Conservation (phyloP, 441 rosid genomes). For the Syzygium syzygioides region DNA sequence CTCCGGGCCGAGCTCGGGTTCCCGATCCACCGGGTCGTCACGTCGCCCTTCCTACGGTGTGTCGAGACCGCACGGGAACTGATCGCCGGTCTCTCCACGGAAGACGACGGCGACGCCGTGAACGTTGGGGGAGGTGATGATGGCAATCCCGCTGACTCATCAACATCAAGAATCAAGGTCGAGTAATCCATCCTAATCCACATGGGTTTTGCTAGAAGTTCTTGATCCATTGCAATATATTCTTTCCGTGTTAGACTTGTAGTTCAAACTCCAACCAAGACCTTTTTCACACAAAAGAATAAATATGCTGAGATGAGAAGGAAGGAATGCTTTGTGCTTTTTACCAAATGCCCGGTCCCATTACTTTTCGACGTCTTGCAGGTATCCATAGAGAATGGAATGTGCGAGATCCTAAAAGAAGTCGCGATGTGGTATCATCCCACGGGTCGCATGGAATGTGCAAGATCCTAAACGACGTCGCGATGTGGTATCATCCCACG, state of each 20-base stretch:
- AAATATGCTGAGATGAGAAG: not conserved
- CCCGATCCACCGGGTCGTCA: constrained; percentile 3
- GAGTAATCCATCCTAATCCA: not conserved
- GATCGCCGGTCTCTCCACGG: constrained; percentile 3
- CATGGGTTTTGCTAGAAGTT: too few species aligned
- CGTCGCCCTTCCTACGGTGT: not conserved
- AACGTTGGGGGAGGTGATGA: not conserved
- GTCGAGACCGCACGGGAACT: not conserved
- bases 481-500: not conserved
- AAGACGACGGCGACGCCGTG: not conserved
- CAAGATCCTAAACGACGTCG: not conserved
- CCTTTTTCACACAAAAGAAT: not conserved
- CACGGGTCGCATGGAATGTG: too few species aligned
- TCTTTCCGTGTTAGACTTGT: not conserved
- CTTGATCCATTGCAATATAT: not conserved
- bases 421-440: not conserved
- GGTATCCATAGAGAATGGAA: constrained; percentile 2
- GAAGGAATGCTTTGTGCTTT: not conserved
- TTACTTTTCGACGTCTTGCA: not conserved
- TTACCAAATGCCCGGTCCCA: not conserved
- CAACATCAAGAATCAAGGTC: not conserved
- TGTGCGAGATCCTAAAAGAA: not conserved
- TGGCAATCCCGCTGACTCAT: not conserved
- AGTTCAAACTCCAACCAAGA: not conserved
- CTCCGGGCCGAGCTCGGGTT: not conserved